A percentile compares a stretch with the other conserved stretches of the same genome.
phyloP scores from a whole-genome alignment of 1,139 yeast genomes.

The Candida glucosophila region DNA sequence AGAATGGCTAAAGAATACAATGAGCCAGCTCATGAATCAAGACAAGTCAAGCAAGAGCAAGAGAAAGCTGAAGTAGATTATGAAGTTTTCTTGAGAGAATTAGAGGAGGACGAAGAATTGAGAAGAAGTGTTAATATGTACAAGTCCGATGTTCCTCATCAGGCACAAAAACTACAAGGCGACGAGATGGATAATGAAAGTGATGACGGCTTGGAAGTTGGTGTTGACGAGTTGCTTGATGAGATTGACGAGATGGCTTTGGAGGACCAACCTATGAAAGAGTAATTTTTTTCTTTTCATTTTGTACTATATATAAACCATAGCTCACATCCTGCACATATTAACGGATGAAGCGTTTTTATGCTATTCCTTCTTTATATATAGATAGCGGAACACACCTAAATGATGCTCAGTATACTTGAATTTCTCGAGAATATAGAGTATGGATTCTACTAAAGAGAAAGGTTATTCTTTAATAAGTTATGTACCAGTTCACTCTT shows the following conservation, averaged over 20 bases:
- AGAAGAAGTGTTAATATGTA: conserved; percentile 86
- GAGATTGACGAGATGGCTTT: conserved; percentile 90
- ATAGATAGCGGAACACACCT: too few relatives aligned
- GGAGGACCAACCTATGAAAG: conserved; percentile 37
- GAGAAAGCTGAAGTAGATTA: conserved; percentile 93
- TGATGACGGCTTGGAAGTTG: conserved; percentile 70
- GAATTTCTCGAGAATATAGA: neutral
- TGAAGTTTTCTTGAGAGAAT: conserved; percentile 91
- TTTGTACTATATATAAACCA: conserved; percentile 1
- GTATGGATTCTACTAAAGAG: neutral
- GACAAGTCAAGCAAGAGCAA: conserved; percentile 79
- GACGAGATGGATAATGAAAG: conserved; percentile 44
- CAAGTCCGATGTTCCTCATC: conserved; percentile 42
- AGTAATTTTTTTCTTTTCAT: neutral
- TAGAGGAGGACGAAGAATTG: conserved; percentile 94
- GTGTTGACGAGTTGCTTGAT: conserved; percentile 77
- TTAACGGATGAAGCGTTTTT: too few relatives aligned
- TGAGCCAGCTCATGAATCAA: conserved; percentile 63
- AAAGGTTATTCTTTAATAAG: too few relatives aligned
- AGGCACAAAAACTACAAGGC: conserved; percentile 8
- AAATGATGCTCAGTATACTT: too few relatives aligned
- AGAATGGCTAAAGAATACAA: conserved; percentile 96
- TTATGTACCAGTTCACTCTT: conserved; percentile 58
- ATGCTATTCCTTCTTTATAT: too few relatives aligned
- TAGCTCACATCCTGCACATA: conserved; percentile 6